These are phyloP conservation scores for Spiromastix sp. DNA, from an alignment of 2,329 filamentous ascomycete genomes.

Conservation along the genomic window DNA sequence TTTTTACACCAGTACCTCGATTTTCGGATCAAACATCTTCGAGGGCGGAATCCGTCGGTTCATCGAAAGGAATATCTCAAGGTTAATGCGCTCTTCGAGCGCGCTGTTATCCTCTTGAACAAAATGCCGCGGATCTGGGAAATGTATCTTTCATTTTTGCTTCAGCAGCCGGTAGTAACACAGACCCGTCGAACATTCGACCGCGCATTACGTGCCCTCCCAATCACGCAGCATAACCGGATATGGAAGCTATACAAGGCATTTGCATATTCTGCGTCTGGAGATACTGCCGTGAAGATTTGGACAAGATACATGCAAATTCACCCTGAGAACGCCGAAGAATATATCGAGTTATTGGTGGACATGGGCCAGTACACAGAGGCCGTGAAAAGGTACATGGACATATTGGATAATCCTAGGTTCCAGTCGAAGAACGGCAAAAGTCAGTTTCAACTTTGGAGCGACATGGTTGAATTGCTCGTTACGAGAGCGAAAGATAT, in stretches of 20 bases:
- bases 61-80: conserved; percentile 78
- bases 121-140: conserved; percentile 99
- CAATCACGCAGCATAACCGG: conserved; percentile 87
- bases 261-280: conserved; percentile 84
- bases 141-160: conserved; percentile 85
- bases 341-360: conserved; percentile 82
- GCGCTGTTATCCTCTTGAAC: conserved; percentile 83
- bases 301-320: conserved; percentile 97
- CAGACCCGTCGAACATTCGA: conserved; percentile 82
- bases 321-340: conserved; percentile 88
- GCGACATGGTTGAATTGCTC: conserved; percentile 88
- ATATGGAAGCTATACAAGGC: conserved; percentile 88
- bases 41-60: conserved; percentile 70
- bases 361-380: conserved; percentile 80
- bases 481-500: conserved; percentile 85
- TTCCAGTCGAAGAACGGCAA: conserved; percentile 92
- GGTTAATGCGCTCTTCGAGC: conserved; percentile 89
- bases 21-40: conserved; percentile 71
- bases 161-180: conserved; percentile 85
- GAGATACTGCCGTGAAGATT: conserved; percentile 81
- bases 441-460: conserved; percentile 94
- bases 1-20: conserved; percentile 70
- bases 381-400: conserved; percentile 82
- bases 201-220: conserved; percentile 78
- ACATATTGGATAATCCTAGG: conserved; percentile 77